Base-by-base conservation (phyloP, 768 basidiomycete species). In the Terana coerulea region DNA sequence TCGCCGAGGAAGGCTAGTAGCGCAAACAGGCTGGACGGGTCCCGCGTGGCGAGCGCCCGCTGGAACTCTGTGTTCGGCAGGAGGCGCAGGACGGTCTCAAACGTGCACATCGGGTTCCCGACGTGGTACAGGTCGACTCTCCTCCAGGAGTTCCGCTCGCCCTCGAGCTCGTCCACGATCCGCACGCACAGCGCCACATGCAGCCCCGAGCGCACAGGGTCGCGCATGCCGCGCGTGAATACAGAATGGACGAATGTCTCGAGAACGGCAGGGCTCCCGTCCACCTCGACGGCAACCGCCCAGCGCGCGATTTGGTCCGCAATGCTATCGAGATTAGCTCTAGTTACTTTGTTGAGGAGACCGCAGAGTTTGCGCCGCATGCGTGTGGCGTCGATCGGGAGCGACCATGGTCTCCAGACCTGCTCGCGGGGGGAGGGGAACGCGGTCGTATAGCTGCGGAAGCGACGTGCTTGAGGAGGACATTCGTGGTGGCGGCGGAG, bases 271-370 rank as follows among this genome's bases (percentile, higher is more conserved):
- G 74, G 74, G 59, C 79, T 75, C 26, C 65, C 75, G 61, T 75
- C 73, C 49, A 72, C 63, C 58, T 72, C 68, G 11, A 72, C 73
- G 56, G 69, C 71, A 65, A 78, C 74, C 39, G 77, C 75, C 71
- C 75, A 76, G 24, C 69, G 69, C 42, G 77, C 67, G 56, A 81
- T 77, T 59, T 75, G 73, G 36, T 68, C 62, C 34, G 77, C 73
- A 55, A 80, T 75, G 34, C 70, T 69, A 45, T 76, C 75, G 66
- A 80, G 78, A 55, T 73, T 74, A 54, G 75, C 72, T 54, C 72
- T 64, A 3, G 79, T 77, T 31, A 83, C 70, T 69, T 78, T 80
- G 75, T 83, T 83, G 56, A 83, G 72, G 48, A 81, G 63, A 36
- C 76, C 71, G 62, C 79, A 79, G 60, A 80, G 73, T 61, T 76